A percentile compares a stretch with the other conserved stretches of the same genome.
Evolutionary conservation across 495 filamentous ascomycete species (phyloP).

Genomic region (Extremus antarcticus): DNA sequence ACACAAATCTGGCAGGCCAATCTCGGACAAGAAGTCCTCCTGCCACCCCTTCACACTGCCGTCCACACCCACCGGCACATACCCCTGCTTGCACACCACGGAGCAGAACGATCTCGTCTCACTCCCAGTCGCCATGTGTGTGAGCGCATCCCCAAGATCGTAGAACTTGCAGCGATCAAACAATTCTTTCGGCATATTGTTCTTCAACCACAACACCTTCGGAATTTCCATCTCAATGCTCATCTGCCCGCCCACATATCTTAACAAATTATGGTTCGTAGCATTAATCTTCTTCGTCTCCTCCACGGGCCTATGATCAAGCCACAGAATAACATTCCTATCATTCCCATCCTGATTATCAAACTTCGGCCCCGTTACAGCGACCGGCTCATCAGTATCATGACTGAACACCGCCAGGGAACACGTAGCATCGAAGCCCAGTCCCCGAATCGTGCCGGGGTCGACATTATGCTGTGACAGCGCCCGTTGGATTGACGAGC

Average conservation of each 20-base stretch:
- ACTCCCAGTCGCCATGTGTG: conserved; percentile 87
- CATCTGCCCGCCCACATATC: conserved; percentile 95
- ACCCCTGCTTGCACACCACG: conserved; percentile 91
- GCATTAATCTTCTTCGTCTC: conserved; percentile 88
- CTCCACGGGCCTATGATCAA: conserved; percentile 80
- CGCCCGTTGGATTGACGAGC: conserved; percentile 64
- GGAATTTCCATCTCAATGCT: conserved; percentile 98
- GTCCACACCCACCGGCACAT: conserved; percentile 87
- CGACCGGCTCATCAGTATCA: conserved; percentile 80
- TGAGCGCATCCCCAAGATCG: conserved; percentile 85
- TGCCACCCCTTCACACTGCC: conserved; percentile 98
- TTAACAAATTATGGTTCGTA: conserved; percentile 81
- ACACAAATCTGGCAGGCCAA: conserved; percentile 71
- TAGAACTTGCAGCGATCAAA: conserved; percentile 94
- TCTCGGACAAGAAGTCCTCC: conserved; percentile 75
- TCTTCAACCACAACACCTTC: conserved; percentile 95
- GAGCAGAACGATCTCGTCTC: conserved; percentile 89
- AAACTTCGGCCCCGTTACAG: conserved; percentile 80
- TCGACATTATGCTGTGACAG: conserved; percentile 69
- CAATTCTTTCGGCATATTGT: conserved; percentile 86
- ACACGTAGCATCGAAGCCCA: conserved; percentile 96
- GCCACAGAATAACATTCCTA: conserved; percentile 84
- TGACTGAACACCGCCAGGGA: conserved; percentile 81
- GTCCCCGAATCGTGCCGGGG: conserved; percentile 60
- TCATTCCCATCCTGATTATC: conserved; percentile 58